Conservation (phyloP, 768 basidiomycete genomes). For the Podaxis pistillaris region DNA sequence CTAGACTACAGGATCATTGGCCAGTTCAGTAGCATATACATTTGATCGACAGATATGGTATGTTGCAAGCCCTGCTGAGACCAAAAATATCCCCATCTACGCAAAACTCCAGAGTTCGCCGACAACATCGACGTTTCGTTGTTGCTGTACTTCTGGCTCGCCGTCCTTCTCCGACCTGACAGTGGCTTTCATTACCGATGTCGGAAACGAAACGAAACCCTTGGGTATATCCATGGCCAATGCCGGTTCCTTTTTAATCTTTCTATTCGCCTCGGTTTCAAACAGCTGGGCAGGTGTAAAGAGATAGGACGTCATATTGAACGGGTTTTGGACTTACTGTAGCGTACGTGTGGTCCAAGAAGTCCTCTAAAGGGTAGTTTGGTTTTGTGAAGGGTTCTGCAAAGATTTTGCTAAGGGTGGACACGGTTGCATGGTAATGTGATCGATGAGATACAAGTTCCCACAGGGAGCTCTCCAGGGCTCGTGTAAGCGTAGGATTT, state of each 20-base stretch:
- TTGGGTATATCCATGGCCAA: constrained; percentile 42
- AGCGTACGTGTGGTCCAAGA: constrained; percentile 89
- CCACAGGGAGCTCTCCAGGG: constrained; percentile 89
- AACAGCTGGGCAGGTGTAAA: constrained; percentile 57
- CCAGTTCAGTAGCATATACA: background rate
- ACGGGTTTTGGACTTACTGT: constrained; percentile 51
- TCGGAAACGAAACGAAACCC: constrained; percentile 28
- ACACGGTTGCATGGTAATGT: constrained; percentile 87
- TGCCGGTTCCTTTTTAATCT: constrained; percentile 78
- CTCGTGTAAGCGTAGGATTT: constrained; percentile 76
- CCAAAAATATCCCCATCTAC: background rate
- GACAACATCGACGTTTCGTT: constrained; percentile 33
- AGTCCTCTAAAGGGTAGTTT: constrained; percentile 89
- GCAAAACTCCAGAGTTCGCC: constrained; percentile 40
- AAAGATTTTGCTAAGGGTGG: constrained; percentile 85
- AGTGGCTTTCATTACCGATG: constrained; percentile 5
- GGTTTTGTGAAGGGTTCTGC: constrained; percentile 94
- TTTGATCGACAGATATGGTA: too few relatives aligned
- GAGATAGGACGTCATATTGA: background rate
- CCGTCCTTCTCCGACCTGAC: background rate
- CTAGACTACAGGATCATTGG: background rate
- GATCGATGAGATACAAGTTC: constrained; percentile 76
- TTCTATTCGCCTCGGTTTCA: constrained; percentile 77
- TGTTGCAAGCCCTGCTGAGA: too few relatives aligned
- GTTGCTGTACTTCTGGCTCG: constrained; percentile 5